Evolutionary conservation across 352 stramenopile genomes (phyloP), one percentile per base, ranked within the genome.

Genomic region (Pythium apleroticum): DNA sequence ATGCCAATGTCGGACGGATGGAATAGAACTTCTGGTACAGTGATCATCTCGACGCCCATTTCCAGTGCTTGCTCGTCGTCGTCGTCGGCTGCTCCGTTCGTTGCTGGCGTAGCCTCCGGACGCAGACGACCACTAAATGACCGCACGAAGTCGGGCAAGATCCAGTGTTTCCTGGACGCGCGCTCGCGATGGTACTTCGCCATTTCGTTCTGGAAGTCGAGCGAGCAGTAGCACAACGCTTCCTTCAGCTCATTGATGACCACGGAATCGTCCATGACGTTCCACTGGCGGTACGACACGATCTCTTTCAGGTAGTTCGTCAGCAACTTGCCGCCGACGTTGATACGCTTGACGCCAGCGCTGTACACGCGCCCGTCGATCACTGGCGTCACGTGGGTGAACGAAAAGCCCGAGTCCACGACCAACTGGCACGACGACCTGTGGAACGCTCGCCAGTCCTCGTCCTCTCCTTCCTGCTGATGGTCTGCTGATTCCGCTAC

Each of bases 241-340:
- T 98, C 83, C 63, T 98, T 98, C 5, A 97, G 77, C 50, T 93
- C 74, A 53, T 92, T 88, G 33, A 92, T 84, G 20, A 92, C 66
- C 10, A 60, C 61, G 25, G 78, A 80, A 33, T 91, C 78, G 65
- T 99, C 95, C 91, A 98, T 98, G 60, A 99, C 89, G 68, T 99
- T 98, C 76, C 87, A 98, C 68, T 99, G 96, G 14, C 96, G 83
- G 67, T 97, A 99, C 12, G 90, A 98, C 10, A 98, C 84, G 50
- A 97, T 84, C 76, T 99, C 96, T 66, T 98, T 98, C 6, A 98
- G 74, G 67, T 98, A 98, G 75, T 99, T 98, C 2, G 96, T 98
- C 59, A 99, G 75, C 54, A 99, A 70, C 63, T 98, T 98, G 22
- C 96, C 97, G 31, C 97, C 96, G 22, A 99, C 85, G 71, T 98